Base-by-base conservation (phyloP, 2,329 filamentous ascomycete species). In the Trichoderma sp. region DNA sequence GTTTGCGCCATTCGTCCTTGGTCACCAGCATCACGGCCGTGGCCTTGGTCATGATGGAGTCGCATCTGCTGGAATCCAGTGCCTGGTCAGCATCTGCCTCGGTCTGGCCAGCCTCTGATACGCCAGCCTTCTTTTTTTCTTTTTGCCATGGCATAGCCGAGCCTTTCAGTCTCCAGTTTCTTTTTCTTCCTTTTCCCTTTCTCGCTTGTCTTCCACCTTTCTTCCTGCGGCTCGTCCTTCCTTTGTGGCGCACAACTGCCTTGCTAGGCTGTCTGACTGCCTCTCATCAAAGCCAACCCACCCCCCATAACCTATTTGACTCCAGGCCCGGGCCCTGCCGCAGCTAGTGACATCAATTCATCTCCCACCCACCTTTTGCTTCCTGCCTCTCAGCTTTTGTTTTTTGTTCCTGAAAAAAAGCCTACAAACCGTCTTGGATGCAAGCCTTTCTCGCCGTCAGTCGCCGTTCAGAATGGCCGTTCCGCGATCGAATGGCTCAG, bases 391-490 rank as follows among this genome's bases (percentile, higher is more conserved):
- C 57, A 59, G 28, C 57, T 34, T 53, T 58, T 23, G 7, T 2
- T 59, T 68, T 61, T 68, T 59, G 30, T 53, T 62, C 20, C 39
- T 69, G 36, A 9, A 26, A 59, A 28, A 43, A 11, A 17, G 28
- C 66, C 66, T 20, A n/a, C 36, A 20, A 53, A 36, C 28, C 66
- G 39, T 53, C 39, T 69, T 71, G 71, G 13, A 74, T 66, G 71
- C 63, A 58, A 72, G 28, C 43, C 57, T 36, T 47, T 30, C 34
- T 68, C 26, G 57, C 61, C 57, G 23, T 47, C 57, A 62, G 59
- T 47, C 47, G 59, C 50, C 59, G 67, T 59, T 39, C 71, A 71
- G 43, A 73, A 77, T 77, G 76, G 71, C 76, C 69, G 70, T 76
- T 39, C 72, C 75, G 53, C 74, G 71, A 68, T 71, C 76, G 72